Evolutionary conservation across 352 stramenopile genomes (phyloP).

Genomic region (Pythium phragmitis): DNA sequence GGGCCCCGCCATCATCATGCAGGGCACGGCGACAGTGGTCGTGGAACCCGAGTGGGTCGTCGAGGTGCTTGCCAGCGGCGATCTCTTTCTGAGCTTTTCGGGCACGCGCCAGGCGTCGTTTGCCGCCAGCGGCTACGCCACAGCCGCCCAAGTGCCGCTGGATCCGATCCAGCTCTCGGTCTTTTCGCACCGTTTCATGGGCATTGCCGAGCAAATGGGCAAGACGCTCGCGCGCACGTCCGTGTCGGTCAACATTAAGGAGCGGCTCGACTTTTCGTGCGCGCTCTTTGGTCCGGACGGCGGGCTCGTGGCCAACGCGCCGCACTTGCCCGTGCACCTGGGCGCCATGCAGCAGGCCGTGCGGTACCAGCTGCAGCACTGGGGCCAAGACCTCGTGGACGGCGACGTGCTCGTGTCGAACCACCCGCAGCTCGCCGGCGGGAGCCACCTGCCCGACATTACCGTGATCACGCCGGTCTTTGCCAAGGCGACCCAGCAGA

Average conservation of each 20-base stretch:
- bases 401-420: slow-evolving; percentile 99
- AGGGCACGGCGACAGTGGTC: slow-evolving; percentile 97
- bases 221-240: slow-evolving; percentile 95
- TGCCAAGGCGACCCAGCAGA: slow-evolving; percentile 80
- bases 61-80: slow-evolving; percentile 91
- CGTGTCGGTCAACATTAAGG: slow-evolving; percentile 99
- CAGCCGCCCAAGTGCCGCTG: slow-evolving; percentile 42
- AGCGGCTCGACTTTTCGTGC: slow-evolving; percentile 98
- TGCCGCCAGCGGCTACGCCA: slow-evolving; percentile 35
- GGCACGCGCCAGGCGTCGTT: slow-evolving; percentile 32
- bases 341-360: slow-evolving; percentile 98
- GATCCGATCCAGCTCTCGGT: slow-evolving; percentile 97
- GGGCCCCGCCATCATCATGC: slow-evolving; percentile 97
- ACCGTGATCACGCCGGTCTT: slow-evolving; percentile 99
- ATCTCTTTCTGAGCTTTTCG: slow-evolving; percentile 91
- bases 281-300: slow-evolving; percentile 97
- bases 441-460: slow-evolving; percentile 98
- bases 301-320: slow-evolving; percentile 98
- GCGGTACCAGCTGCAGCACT: slow-evolving; percentile 91
- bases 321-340: slow-evolving; percentile 98
- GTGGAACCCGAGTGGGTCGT: slow-evolving; percentile 95
- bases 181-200: slow-evolving; percentile 99
- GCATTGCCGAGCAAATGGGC: slow-evolving; percentile 99
- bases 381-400: slow-evolving; percentile 90
- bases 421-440: slow-evolving; percentile 97